phyloP scores from a whole-genome alignment of 176 grass and related monocot species.

The Luzula sylvatica region DNA sequence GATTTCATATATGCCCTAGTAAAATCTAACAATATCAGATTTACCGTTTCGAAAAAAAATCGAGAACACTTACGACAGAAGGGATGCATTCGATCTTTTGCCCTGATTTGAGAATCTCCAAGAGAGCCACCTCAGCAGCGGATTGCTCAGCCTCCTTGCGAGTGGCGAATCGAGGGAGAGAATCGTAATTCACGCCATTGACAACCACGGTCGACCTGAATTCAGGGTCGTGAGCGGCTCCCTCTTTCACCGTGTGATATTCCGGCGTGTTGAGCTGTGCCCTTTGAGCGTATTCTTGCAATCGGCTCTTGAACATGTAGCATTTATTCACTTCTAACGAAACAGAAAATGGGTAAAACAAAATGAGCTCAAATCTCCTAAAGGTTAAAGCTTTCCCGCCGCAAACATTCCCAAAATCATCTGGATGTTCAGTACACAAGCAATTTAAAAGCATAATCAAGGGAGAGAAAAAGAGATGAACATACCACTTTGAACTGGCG shows the following conservation, averaged over 20 bases:
- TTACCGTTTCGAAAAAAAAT: too few relatives aligned
- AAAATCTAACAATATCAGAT: too few relatives aligned
- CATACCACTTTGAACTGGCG: too few relatives aligned
- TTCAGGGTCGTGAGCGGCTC: slow-evolving; percentile 74
- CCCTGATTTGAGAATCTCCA: slow-evolving; percentile 42
- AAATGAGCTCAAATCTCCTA: too few relatives aligned
- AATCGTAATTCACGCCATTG: slow-evolving; percentile 54
- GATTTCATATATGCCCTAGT: too few relatives aligned
- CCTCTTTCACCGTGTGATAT: slow-evolving; percentile 76
- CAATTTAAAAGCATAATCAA: too few relatives aligned
- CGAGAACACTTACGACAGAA: slow-evolving; percentile 37
- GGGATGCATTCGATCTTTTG: slow-evolving; percentile 28
- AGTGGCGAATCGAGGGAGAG: slow-evolving; percentile 69
- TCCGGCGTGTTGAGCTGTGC: slow-evolving; percentile 54
- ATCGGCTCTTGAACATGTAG: slow-evolving; percentile 88
- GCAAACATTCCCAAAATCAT: too few relatives aligned
- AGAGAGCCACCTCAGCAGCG: slow-evolving; percentile 66
- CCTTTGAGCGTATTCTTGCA: slow-evolving; percentile 81
- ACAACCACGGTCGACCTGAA: slow-evolving; percentile 77
- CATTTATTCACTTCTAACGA: slow-evolving; percentile 88
- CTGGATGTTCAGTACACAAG: too few relatives aligned
- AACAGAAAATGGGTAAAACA: too few relatives aligned
- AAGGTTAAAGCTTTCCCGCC: too few relatives aligned
- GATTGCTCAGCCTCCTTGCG: slow-evolving; percentile 84
- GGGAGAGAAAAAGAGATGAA: too few relatives aligned